phyloP scores from a whole-genome alignment of 768 basidiomycete genomes.

The Tubosaeta brunneosetosa region DNA sequence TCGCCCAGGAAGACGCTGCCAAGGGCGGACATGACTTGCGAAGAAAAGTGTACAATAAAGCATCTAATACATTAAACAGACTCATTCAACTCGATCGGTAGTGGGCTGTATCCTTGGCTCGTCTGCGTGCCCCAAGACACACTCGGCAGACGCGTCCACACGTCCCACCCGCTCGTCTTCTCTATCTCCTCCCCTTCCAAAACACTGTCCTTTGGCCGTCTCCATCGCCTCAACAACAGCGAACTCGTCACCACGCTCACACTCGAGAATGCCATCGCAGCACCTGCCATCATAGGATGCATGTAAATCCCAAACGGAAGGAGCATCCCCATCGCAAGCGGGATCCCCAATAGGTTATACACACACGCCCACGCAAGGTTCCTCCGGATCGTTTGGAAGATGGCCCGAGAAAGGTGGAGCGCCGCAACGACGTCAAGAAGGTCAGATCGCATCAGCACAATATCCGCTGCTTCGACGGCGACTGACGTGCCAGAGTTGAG shows the following conservation, averaged over 20 bases:
- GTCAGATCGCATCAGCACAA: constrained; percentile 96
- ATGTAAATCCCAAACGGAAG: constrained; percentile 88
- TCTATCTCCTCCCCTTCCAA: constrained; percentile 51
- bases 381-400: constrained; percentile 85
- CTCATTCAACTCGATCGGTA: constrained; percentile 64
- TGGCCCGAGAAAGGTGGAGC: constrained; percentile 80
- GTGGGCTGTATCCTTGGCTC: constrained; percentile 57
- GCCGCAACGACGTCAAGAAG: constrained; percentile 97
- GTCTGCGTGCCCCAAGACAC: constrained; percentile 47
- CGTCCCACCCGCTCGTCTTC: constrained; percentile 24
- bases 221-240: constrained; percentile 82
- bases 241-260: constrained; percentile 94
- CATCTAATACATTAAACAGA: constrained; percentile 16
- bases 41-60: not conserved
- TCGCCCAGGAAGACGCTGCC: constrained; percentile 84
- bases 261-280: constrained; percentile 96
- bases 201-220: constrained; percentile 60
- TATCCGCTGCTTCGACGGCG: constrained; percentile 96
- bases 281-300: constrained; percentile 98
- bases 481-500: constrained; percentile 95
- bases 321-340: constrained; percentile 96
- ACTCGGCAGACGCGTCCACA: constrained; percentile 38
- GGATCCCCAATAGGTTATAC: constrained; percentile 91
- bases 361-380: constrained; percentile 97
- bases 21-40: constrained; percentile 47